Evolutionary conservation across 2,329 filamentous ascomycete genomes (phyloP).

Genomic region (Endocalyx cinctus): DNA sequence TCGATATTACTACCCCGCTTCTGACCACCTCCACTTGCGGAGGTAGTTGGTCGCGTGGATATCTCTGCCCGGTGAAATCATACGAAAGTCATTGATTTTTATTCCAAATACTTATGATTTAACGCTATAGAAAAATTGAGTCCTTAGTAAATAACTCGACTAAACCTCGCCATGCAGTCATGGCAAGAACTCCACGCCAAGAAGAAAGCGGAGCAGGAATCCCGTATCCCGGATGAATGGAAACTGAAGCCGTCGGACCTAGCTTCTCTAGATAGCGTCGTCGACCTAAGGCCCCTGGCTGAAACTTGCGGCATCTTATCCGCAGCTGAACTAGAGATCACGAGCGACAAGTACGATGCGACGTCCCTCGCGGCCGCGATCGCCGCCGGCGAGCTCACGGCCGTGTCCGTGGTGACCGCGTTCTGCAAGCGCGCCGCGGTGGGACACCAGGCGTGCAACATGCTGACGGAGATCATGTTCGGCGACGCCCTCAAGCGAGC

Average conservation of each 20-base stretch:
- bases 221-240: slow-evolving; percentile 17
- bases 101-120: no score
- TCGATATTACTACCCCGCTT: no score
- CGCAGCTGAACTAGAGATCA: slow-evolving; percentile 13
- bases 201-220: slow-evolving; percentile 14
- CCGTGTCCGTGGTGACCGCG: slow-evolving; percentile 27
- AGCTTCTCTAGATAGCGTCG: slow-evolving; percentile 11
- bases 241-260: slow-evolving; percentile 14
- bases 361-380: slow-evolving; percentile 18
- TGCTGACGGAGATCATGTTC: slow-evolving; percentile 23
- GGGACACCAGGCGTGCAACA: slow-evolving; percentile 36
- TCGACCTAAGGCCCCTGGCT: slow-evolving; percentile 16
- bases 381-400: slow-evolving; percentile 14
- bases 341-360: slow-evolving; percentile 16
- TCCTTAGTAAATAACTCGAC: no score
- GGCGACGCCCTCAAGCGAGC: slow-evolving; percentile 26
- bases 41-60: no score
- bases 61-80: no score
- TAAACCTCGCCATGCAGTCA: slow-evolving; percentile 12
- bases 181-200: slow-evolving; percentile 17
- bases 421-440: slow-evolving; percentile 47
- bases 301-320: slow-evolving; percentile 12
- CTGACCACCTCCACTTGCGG: no score
- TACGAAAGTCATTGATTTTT: no score
- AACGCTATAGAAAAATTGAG: no score